Percentiles rank a stretch among this genome's conserved stretches.
Evolutionary conservation across 2,329 filamentous ascomycete species (phyloP).

Genomic region (Sarocladiaceae sp.): DNA sequence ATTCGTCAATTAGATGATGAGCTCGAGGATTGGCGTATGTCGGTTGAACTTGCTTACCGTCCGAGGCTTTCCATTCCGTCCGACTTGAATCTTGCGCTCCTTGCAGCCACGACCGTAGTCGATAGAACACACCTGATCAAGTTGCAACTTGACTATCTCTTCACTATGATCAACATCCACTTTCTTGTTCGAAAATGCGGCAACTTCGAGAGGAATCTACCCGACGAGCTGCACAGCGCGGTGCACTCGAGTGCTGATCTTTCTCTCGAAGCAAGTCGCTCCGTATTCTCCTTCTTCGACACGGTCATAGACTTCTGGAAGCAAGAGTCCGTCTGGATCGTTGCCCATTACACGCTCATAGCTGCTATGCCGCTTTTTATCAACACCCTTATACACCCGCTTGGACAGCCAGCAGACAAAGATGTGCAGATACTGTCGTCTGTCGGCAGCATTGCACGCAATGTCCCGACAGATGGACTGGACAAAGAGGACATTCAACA

Average conservation of each 20-base stretch:
- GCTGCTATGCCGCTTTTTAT: constrained; percentile 14
- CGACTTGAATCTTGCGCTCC: constrained; percentile 1
- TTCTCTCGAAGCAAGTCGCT: constrained; percentile 17
- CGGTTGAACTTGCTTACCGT: constrained; percentile 12
- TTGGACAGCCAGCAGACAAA: constrained; percentile 9
- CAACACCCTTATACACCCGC: constrained; percentile 15
- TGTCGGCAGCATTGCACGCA: constrained; percentile 7
- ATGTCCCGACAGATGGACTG: constrained; percentile 8
- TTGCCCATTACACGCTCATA: constrained; percentile 12
- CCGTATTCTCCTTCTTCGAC: constrained; percentile 13
- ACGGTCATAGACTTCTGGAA: constrained; percentile 5
- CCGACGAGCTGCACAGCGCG: constrained; percentile 16
- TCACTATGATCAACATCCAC: constrained; percentile 14
- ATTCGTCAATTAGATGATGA: constrained; percentile 24
- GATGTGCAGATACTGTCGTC: constrained; percentile 12
- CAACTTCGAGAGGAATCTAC: constrained; percentile 10
- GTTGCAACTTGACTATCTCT: constrained; percentile 16
- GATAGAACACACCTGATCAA: constrained; percentile 9
- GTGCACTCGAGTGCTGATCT: constrained; percentile 18
- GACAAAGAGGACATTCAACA: constrained; percentile 9
- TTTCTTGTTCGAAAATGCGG: constrained; percentile 16
- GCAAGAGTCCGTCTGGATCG: constrained; percentile 10
- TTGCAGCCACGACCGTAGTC: background rate
- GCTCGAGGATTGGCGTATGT: constrained; percentile 25
- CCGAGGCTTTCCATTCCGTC: constrained; percentile 9